These are phyloP conservation scores for Dactylellina leptospora DNA, from an alignment of 2,329 filamentous ascomycete species.

Conservation along the genomic window DNA sequence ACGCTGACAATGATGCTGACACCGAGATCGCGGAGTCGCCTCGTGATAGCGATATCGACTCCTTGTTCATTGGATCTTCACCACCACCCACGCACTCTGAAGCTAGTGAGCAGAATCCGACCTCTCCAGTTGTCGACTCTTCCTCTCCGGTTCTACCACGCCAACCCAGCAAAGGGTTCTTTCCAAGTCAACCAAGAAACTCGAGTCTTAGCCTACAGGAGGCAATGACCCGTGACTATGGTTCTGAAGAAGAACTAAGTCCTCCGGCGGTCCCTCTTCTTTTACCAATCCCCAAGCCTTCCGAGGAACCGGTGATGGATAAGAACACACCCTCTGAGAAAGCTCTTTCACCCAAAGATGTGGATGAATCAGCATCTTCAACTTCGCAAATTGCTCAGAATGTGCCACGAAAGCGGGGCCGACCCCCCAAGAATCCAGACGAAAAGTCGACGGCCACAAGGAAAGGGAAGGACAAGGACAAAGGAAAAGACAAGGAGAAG, in stretches of 20 bases:
- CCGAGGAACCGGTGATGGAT: slow-evolving; percentile 20
- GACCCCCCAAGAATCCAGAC: slow-evolving; percentile 42
- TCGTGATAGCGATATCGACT: slow-evolving; percentile 51
- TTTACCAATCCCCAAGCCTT: slow-evolving; percentile 5
- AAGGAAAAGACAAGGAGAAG: slow-evolving; percentile 15
- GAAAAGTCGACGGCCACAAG: slow-evolving; percentile 18
- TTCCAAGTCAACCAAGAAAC: slow-evolving; percentile 29
- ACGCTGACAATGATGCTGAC: slow-evolving; percentile 35
- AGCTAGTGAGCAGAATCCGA: slow-evolving; percentile 20
- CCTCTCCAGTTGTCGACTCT: slow-evolving; percentile 21
- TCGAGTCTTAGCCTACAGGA: slow-evolving; percentile 30
- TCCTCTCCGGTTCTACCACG: slow-evolving; percentile 29
- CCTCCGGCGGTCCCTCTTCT: slow-evolving; percentile 1
- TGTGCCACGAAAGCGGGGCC: slow-evolving; percentile 37
- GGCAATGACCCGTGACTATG: slow-evolving; percentile 20
- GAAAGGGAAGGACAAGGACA: slow-evolving; percentile 25
- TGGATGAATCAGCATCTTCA: slow-evolving; percentile 38
- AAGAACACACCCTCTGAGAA: slow-evolving; percentile 40
- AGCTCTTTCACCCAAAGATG: slow-evolving; percentile 26
- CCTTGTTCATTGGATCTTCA: slow-evolving; percentile 51
- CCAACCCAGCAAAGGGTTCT: slow-evolving; percentile 37
- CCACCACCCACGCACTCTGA: slow-evolving; percentile 42
- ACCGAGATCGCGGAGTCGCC: slow-evolving; percentile 46
- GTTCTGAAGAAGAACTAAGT: slow-evolving; percentile 21
- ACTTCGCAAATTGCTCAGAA: slow-evolving; percentile 19